phyloP scores from a whole-genome alignment of 75 land plant species.

The Sequoiadendron giganteum region DNA sequence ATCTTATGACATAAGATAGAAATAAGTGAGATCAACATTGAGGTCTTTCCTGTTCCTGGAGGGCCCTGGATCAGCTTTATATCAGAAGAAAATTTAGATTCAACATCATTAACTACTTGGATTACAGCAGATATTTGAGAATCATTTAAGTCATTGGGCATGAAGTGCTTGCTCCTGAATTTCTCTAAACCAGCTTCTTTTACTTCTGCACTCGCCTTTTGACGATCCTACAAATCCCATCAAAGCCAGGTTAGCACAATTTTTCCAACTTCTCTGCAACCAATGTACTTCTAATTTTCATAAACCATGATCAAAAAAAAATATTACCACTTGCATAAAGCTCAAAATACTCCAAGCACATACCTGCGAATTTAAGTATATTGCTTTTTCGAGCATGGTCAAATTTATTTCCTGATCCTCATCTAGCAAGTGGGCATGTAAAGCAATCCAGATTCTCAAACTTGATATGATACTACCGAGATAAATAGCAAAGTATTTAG shows the following conservation, averaged over 20 bases:
- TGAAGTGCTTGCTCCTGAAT: neutral
- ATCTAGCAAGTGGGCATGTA: neutral
- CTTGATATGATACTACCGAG: constrained; percentile 36
- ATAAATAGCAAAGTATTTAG: constrained; percentile 28
- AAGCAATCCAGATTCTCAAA: constrained; percentile 13
- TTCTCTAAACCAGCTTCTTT: neutral
- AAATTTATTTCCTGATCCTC: constrained; percentile 15
- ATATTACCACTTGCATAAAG: neutral
- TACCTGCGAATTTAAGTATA: constrained; percentile 21
- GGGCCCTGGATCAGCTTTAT: constrained; percentile 85
- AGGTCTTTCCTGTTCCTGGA: constrained; percentile 81
- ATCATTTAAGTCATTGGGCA: constrained; percentile 28
- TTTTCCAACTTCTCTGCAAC: neutral
- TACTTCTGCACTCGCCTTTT: neutral
- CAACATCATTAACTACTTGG: constrained; percentile 13
- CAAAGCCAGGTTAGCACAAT: neutral
- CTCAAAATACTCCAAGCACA: neutral
- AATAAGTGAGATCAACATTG: constrained; percentile 50
- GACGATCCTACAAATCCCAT: neutral
- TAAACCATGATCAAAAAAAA: neutral
- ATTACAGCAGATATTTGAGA: constrained; percentile 53
- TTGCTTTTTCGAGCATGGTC: constrained; percentile 21
- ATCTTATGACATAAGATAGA: constrained; percentile 21
- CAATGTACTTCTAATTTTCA: constrained; percentile 22
- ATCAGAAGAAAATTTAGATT: constrained; percentile 10